phyloP scores from a whole-genome alignment of 2,329 filamentous ascomycete species.

The Arthrobotrys iridis region DNA sequence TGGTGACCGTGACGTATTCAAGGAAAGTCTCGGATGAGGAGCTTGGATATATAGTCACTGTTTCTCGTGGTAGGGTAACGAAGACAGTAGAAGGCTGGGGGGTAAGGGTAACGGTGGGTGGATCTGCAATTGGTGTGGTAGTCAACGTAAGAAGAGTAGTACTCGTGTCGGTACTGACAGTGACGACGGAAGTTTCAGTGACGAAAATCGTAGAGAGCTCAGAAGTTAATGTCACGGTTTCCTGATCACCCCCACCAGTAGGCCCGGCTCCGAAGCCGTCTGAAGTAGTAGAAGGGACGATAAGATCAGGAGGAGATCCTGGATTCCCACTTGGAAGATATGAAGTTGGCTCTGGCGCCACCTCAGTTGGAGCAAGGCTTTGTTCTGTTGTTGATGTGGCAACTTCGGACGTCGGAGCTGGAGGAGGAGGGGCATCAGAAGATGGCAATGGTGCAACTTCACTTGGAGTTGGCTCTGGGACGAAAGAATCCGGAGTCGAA shows the following conservation, averaged over 20 bases:
- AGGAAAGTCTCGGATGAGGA: background rate
- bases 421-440: background rate
- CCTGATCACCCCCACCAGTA: background rate
- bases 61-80: conserved; percentile 31
- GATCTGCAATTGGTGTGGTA: background rate
- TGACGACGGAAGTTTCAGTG: conserved; percentile 7
- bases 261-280: conserved; percentile 19
- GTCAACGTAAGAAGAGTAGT: background rate
- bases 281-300: conserved; percentile 31
- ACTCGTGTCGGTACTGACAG: background rate
- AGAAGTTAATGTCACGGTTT: background rate
- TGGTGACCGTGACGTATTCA: conserved; percentile 24
- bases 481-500: conserved; percentile 13
- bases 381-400: conserved; percentile 17
- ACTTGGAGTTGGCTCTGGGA: conserved; percentile 25
- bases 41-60: conserved; percentile 36
- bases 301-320: conserved; percentile 34
- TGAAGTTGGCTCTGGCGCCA: background rate
- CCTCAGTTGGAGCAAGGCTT: background rate
- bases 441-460: background rate
- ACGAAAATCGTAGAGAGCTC: background rate
- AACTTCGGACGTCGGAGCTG: background rate
- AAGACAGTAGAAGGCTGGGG: conserved; percentile 24
- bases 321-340: conserved; percentile 23
- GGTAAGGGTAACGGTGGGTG: background rate